phyloP scores from a whole-genome alignment of 768 basidiomycete genomes.

The Amanita muscaria region DNA sequence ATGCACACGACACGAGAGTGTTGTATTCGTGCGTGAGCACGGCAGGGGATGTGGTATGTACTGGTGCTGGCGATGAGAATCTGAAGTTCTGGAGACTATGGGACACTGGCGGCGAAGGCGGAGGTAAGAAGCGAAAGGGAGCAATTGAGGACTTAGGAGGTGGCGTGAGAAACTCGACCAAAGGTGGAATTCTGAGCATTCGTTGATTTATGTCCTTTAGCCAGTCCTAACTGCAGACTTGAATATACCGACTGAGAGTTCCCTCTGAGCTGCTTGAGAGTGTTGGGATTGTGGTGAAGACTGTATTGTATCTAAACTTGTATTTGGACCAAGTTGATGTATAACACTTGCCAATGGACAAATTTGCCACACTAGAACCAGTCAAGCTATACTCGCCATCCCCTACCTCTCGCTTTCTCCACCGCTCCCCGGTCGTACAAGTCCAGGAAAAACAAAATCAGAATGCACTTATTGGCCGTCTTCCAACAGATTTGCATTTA shows the following conservation, averaged over 20 bases:
- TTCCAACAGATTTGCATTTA: constrained; percentile 73
- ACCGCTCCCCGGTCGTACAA: background rate
- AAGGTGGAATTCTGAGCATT: constrained; percentile 40
- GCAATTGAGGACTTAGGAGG: constrained; percentile 28
- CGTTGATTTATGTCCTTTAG: constrained; percentile 17
- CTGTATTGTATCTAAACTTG: background rate
- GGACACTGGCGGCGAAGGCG: constrained; percentile 43
- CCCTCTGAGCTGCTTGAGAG: too few relatives aligned
- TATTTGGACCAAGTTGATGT: background rate
- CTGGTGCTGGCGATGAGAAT: constrained; percentile 92
- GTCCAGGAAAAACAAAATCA: constrained; percentile 15
- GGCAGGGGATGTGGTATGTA: constrained; percentile 85
- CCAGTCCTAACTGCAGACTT: background rate
- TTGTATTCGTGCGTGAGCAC: constrained; percentile 81
- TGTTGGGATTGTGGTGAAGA: too few relatives aligned
- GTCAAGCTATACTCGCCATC: constrained; percentile 39
- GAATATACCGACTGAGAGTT: background rate
- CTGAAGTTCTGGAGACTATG: constrained; percentile 93
- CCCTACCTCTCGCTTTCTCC: background rate
- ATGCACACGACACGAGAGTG: constrained; percentile 90
- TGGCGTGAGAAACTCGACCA: constrained; percentile 37
- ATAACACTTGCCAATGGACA: constrained; percentile 50
- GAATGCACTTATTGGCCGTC: constrained; percentile 53
- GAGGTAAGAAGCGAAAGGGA: constrained; percentile 44
- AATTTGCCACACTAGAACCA: constrained; percentile 81